Conservation (phyloP, 2,329 filamentous ascomycete species). For the Fusarium sulawesiense region DNA sequence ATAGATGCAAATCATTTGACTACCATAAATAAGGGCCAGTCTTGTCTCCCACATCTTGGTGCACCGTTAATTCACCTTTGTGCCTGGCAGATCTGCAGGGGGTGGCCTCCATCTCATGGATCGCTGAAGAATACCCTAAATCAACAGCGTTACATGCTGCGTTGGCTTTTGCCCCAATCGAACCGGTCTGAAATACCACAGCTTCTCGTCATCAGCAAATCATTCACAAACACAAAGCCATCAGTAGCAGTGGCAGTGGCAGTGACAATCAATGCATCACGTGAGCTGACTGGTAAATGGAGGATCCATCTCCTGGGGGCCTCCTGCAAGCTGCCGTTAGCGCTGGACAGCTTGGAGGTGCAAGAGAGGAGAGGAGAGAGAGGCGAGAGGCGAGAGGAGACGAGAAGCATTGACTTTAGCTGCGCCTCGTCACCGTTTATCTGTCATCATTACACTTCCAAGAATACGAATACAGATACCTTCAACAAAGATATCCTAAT, state of each 20-base stretch:
- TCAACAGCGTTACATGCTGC: conserved; percentile 19
- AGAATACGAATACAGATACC: background rate
- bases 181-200: conserved; percentile 2
- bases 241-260: background rate
- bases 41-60: background rate
- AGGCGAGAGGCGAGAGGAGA: conserved; percentile 5
- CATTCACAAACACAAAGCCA: conserved; percentile 30
- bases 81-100: background rate
- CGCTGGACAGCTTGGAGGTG: conserved; percentile 14
- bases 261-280: conserved; percentile 17
- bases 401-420: conserved; percentile 11
- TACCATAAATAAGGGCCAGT: background rate
- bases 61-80: background rate
- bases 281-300: conserved; percentile 30
- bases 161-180: conserved; percentile 1
- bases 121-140: conserved; percentile 18
- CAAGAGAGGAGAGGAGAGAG: conserved; percentile 11
- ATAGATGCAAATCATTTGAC: background rate
- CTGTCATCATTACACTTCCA: conserved; percentile 33
- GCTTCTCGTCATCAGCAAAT: conserved; percentile 23
- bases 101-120: background rate
- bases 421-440: conserved; percentile 33
- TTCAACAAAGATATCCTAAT: background rate
- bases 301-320: conserved; percentile 13
- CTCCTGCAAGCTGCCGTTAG: conserved; percentile 38